These are phyloP conservation scores for Borealophlyctis nickersoniae DNA, from an alignment of 192 early-diverging fungal species.

Conservation along the genomic window DNA sequence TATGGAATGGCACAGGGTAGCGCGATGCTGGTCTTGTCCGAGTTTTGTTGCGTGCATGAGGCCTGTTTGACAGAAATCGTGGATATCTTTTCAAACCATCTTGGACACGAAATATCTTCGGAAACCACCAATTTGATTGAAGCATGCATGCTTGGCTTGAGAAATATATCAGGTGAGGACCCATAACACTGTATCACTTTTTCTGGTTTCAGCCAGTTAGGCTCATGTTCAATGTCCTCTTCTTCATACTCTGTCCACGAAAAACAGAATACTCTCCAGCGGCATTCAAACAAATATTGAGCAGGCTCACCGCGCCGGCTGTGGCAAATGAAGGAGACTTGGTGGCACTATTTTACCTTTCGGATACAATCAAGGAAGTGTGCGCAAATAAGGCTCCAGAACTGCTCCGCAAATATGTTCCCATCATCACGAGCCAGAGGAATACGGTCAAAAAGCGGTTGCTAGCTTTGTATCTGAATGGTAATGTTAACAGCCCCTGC, in stretches of 20 bases:
- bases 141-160: slow-evolving; percentile 45
- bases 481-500: slow-evolving; percentile 14
- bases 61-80: slow-evolving; percentile 28
- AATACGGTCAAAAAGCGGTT: slow-evolving; percentile 39
- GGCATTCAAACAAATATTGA: slow-evolving; percentile 48
- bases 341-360: slow-evolving; percentile 48
- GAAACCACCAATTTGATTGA: slow-evolving; percentile 40
- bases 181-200: neutral
- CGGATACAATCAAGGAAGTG: slow-evolving; percentile 44
- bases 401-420: slow-evolving; percentile 37
- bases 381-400: slow-evolving; percentile 44
- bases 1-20: slow-evolving; percentile 18
- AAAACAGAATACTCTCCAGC: slow-evolving; percentile 41
- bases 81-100: slow-evolving; percentile 35
- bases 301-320: slow-evolving; percentile 31
- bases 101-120: slow-evolving; percentile 43
- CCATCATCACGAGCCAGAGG: slow-evolving; percentile 45
- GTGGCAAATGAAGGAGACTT: slow-evolving; percentile 50
- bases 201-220: neutral
- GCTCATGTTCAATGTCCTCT: neutral
- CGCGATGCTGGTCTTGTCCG: slow-evolving; percentile 42
- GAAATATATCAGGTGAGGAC: slow-evolving; percentile 45
- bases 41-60: slow-evolving; percentile 50
- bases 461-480: slow-evolving; percentile 40
- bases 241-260: slow-evolving; percentile 13